Evolutionary conservation across 2,329 filamentous ascomycete genomes (phyloP), one percentile per base, ranked within the genome.

Genomic region (Ceratocystis cubensis): DNA sequence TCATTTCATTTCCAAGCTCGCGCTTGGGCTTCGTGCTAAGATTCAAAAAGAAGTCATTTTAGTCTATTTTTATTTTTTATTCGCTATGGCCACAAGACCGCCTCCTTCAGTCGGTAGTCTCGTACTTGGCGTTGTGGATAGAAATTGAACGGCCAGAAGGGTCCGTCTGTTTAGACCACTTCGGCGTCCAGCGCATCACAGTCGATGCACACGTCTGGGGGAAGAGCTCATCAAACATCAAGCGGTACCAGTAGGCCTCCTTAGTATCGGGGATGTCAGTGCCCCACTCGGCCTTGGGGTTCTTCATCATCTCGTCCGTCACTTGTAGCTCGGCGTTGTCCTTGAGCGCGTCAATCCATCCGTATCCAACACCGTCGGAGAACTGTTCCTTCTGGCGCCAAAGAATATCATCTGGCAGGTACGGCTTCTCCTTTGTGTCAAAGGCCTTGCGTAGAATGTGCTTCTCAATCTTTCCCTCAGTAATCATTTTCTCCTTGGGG

Each of bases 311-410:
- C 81, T 97, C 93, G 74, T 99, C 93, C 20, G 89, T 96, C 66
- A 99, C 88, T 67, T 94, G 85, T 70, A 86, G 76, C 78, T 95
- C 91, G 44, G 94, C 94, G 73, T 88, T 89, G 78, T 97, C 94
- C 83, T 96, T 97, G 73, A 99, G 85, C 5, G 87, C 89, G 74
- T 99, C 94, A 74, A 99, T 99, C 94, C 94, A 99, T 70, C 94
- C 92, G 79, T 99, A 99, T 67, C 94, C 94, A 67, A 99, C 94
- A 75, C 94, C 95, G 73, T 99, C 95, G 68, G 88, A 95, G 81
- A 99, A 99, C 79, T 99, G 94, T 81, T 99, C 94, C 85, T 99
- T 99, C 79, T 99, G 95, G 75, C 95, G 84, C 89, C 91, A 99
- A 66, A 99, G 86, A 72, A 99, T 99, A 75, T 92, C 86, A 20